phyloP scores from a whole-genome alignment of 768 basidiomycete species.

The Pulveroboletus frians region DNA sequence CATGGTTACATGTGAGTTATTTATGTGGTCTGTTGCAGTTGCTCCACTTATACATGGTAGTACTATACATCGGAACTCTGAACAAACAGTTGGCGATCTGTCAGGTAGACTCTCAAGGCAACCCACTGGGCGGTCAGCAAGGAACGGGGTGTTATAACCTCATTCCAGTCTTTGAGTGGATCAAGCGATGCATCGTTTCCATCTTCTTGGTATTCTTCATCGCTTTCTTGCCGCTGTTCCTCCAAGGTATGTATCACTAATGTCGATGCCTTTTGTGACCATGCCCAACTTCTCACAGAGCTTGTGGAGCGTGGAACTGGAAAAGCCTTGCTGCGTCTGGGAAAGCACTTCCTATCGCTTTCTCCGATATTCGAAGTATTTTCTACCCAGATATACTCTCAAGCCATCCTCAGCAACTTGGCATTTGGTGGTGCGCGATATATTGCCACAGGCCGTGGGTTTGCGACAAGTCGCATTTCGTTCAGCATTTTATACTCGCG shows the following conservation, averaged over 20 bases:
- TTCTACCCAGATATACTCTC: slow-evolving; percentile 96
- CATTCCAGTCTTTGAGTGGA: slow-evolving; percentile 96
- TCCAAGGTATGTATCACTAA: slow-evolving; percentile 64
- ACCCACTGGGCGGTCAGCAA: slow-evolving; percentile 76
- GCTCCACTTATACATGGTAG: slow-evolving; percentile 34
- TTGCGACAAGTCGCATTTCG: slow-evolving; percentile 92
- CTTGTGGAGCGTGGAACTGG: slow-evolving; percentile 95
- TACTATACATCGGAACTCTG: slow-evolving; percentile 92
- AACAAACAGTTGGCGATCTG: slow-evolving; percentile 93
- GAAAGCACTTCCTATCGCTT: slow-evolving; percentile 93
- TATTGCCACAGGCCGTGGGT: slow-evolving; percentile 98
- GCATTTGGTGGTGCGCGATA: slow-evolving; percentile 98
- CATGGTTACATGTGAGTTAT: slow-evolving; percentile 82
- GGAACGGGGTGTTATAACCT: slow-evolving; percentile 86
- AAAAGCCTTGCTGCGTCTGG: slow-evolving; percentile 88
- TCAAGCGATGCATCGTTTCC: slow-evolving; percentile 91
- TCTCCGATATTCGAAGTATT: slow-evolving; percentile 99
- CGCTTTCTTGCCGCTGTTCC: slow-evolving; percentile 92
- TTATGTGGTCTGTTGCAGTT: not conserved
- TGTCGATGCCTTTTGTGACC: not conserved
- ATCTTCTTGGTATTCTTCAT: slow-evolving; percentile 99
- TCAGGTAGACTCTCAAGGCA: slow-evolving; percentile 72
- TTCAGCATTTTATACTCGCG: slow-evolving; percentile 98
- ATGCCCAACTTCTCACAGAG: slow-evolving; percentile 44
- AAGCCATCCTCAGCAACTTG: slow-evolving; percentile 94